Evolutionary conservation across 805 yeast species (phyloP).

Genomic region (Huiozyma naganishii): DNA sequence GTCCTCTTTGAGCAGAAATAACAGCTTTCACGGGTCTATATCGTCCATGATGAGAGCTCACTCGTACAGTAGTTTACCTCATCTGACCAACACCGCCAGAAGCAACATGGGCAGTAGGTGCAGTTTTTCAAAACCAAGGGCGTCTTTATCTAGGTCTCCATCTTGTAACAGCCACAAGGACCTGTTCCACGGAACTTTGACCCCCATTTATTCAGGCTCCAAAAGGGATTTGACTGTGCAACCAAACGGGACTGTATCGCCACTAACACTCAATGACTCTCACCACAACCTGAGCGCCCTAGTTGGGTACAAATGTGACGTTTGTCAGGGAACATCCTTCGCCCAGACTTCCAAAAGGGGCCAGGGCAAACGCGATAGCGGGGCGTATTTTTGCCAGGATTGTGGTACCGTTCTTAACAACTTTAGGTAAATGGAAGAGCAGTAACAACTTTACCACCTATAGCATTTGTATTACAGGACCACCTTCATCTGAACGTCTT

Average conservation of each 20-base stretch:
- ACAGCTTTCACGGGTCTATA: background rate
- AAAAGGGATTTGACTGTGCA: background rate
- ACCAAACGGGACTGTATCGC: slow-evolving; percentile 1
- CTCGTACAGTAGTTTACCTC: slow-evolving; percentile 2
- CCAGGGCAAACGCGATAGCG: slow-evolving; percentile 2
- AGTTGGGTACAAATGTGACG: slow-evolving; percentile 5
- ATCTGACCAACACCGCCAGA: background rate
- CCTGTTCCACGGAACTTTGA: background rate
- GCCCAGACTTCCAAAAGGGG: slow-evolving; percentile 5
- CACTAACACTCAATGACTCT: background rate
- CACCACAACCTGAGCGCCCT: background rate
- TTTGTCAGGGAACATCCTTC: slow-evolving; percentile 8
- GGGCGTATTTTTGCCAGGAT: slow-evolving; percentile 7
- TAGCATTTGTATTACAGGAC: too few relatives aligned
- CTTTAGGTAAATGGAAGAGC: slow-evolving; percentile 6
- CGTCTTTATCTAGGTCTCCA: background rate
- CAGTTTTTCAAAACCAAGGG: background rate
- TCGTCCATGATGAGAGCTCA: slow-evolving; percentile 1
- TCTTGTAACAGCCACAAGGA: slow-evolving; percentile 1
- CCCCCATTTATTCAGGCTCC: background rate
- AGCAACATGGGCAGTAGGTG: background rate
- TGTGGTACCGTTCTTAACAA: slow-evolving; percentile 12
- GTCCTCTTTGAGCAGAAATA: slow-evolving; percentile 1
- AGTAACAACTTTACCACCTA: too few relatives aligned
- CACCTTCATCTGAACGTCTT: too few relatives aligned